These are phyloP conservation scores for Neodidymelliopsis sp. DNA, from an alignment of 2,329 filamentous ascomycete species.

Conservation along the genomic window DNA sequence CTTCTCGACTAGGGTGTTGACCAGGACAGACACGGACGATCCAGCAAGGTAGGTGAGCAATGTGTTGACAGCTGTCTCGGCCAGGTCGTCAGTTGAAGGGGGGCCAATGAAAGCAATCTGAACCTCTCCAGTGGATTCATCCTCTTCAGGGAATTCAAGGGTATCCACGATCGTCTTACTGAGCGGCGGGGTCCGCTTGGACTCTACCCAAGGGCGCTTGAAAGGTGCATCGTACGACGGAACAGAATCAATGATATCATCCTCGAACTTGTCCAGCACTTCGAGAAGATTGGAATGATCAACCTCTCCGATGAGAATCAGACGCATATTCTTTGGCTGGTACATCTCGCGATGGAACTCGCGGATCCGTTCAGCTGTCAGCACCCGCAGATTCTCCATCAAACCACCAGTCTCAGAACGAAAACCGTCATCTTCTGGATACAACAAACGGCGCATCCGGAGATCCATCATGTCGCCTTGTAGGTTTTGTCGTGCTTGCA, in stretches of 20 bases:
- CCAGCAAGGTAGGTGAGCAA: constrained; percentile 87
- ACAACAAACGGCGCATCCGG: constrained; percentile 78
- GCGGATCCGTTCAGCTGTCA: constrained; percentile 91
- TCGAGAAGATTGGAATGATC: constrained; percentile 80
- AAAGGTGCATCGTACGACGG: constrained; percentile 79
- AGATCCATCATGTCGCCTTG: constrained; percentile 88
- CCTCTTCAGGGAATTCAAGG: constrained; percentile 93
- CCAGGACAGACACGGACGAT: constrained; percentile 89
- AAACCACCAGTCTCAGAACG: constrained; percentile 98
- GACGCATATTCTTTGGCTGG: constrained; percentile 91
- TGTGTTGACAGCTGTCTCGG: constrained; percentile 76
- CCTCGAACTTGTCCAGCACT: constrained; percentile 87
- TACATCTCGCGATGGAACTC: constrained; percentile 97
- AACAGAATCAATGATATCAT: constrained; percentile 82
- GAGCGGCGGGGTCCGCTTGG: constrained; percentile 76
- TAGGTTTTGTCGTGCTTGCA: constrained; percentile 93
- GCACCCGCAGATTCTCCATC: constrained; percentile 86
- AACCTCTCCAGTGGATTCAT: constrained; percentile 91
- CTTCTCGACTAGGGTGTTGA: constrained; percentile 91
- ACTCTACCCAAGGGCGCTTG: constrained; percentile 90
- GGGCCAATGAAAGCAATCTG: constrained; percentile 88
- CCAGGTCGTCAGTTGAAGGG: constrained; percentile 70
- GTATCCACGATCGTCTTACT: constrained; percentile 76
- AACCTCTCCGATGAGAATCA: constrained; percentile 91
- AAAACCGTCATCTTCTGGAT: constrained; percentile 89